Base-by-base conservation (phyloP, 1,284 basidiomycete genomes). In the Melampsora americana region DNA sequence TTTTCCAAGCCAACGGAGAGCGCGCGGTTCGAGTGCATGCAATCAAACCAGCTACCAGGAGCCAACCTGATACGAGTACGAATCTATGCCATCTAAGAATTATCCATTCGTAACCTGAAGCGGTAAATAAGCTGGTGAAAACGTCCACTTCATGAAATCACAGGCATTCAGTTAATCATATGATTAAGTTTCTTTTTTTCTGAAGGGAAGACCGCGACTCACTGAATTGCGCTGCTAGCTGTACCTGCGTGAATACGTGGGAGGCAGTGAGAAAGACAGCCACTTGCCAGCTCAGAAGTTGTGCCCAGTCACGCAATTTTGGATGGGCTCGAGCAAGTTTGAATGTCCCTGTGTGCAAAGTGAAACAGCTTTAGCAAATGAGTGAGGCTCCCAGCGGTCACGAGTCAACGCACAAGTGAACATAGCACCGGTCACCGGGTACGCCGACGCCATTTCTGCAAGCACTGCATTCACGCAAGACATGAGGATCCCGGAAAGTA, bases 381-480 rank as follows among this genome's bases (percentile, higher is more conserved):
- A 67, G 28, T 16, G 16, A 46, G 39, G 48, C 35, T 35, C 35
- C 9, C 35, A 9, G 9, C 35, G 44, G n/a, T 69, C 28, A 53
- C 53, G 28, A 56, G 3, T 56, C 23, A 11, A 16, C 71, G 66
- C 56, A 74, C 72, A 76, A 23, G 56, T 76, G 61, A 76, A 76
- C 66, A 76, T 76, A 30, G 73, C 53, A 14, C 73, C 73, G 26
- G 73, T 59, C 5, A 68, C 66, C 20, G 73, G 73, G 48, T 59
- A 76, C 39, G 73, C 73, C 23, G 73, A 76, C 32, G 73, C 66
- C 28, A 76, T 44, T 44, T 76, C 73, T 6, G 73, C 66, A 18
- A 68, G 66, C 23, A 68, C 26, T 16, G 59, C 42, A 39, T 53
- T 62, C 0, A 64, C 16, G 62, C 35, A 44, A 62, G 32, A n/a